A percentile compares a stretch with the other conserved stretches of the same genome.
These are phyloP conservation scores for Eragrostis curvula DNA, from an alignment of 176 grass and related monocot species.

Conservation along the genomic window DNA sequence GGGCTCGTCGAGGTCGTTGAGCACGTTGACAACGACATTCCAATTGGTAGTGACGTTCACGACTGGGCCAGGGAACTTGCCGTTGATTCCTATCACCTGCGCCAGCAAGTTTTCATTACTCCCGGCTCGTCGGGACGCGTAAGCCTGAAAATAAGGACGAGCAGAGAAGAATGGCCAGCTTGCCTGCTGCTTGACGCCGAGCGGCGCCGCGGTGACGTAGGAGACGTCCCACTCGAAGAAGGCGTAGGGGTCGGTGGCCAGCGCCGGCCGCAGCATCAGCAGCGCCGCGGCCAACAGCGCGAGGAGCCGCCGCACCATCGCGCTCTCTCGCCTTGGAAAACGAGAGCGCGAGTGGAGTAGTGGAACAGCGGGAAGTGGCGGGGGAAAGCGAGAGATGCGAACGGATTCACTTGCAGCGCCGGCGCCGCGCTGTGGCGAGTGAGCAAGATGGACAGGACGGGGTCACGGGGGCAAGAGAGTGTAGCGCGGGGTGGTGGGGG, in stretches of 20 bases:
- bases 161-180: neutral
- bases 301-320: slow-evolving; percentile 41
- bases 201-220: slow-evolving; percentile 76
- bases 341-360: neutral
- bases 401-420: neutral
- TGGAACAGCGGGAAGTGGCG: neutral
- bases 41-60: slow-evolving; percentile 88
- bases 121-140: neutral
- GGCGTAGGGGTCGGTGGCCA: slow-evolving; percentile 64
- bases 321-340: neutral
- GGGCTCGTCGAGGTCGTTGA: slow-evolving; percentile 84
- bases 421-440: too few species aligned
- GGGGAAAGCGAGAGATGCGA: slow-evolving; percentile 18
- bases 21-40: slow-evolving; percentile 91
- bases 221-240: slow-evolving; percentile 93
- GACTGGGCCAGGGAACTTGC: slow-evolving; percentile 75
- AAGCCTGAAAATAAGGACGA: too few species aligned
- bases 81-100: slow-evolving; percentile 85
- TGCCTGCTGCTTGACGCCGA: slow-evolving; percentile 85
- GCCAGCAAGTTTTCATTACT: neutral
- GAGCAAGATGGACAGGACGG: neutral
- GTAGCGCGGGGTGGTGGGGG: neutral
- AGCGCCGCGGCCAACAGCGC: neutral
- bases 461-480: neutral
- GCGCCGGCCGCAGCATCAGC: slow-evolving; percentile 18